These are phyloP conservation scores for Colletotrichum cereale DNA, from an alignment of 2,329 filamentous ascomycete species.

Conservation along the genomic window DNA sequence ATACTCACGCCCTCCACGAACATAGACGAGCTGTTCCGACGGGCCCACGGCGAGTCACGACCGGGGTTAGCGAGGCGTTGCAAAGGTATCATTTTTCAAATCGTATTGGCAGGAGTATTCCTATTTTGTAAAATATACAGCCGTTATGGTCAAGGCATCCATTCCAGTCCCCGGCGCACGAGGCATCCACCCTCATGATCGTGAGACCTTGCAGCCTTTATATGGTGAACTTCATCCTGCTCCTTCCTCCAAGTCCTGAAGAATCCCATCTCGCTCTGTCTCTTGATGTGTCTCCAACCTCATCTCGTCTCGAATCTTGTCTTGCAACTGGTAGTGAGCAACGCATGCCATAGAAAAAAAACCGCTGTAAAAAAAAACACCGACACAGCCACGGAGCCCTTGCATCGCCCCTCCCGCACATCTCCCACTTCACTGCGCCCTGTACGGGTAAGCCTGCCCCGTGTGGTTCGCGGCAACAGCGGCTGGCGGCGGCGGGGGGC, in stretches of 20 bases:
- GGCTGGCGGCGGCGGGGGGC: conserved; percentile 57
- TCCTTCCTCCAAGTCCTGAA: not conserved
- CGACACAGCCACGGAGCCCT: conserved; percentile 23
- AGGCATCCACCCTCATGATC: conserved; percentile 16
- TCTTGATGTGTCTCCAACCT: not conserved
- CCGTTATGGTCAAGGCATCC: conserved; percentile 9
- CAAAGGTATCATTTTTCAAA: conserved; percentile 22
- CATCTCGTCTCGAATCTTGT: conserved; percentile 10
- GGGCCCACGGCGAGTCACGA: not conserved
- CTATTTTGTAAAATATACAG: conserved; percentile 27
- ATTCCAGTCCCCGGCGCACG: conserved; percentile 10
- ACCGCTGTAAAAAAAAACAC: conserved; percentile 11
- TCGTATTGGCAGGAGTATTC: conserved; percentile 6
- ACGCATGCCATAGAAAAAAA: not conserved
- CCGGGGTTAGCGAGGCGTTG: conserved; percentile 24
- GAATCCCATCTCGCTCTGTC: not conserved
- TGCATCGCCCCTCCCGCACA: conserved; percentile 16
- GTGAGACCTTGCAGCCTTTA: not conserved
- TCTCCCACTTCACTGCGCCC: conserved; percentile 38
- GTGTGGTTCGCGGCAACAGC: conserved; percentile 48
- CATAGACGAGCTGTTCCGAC: not conserved
- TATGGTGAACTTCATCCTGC: not conserved
- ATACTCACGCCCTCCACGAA: conserved; percentile 21
- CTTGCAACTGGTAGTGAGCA: conserved; percentile 23
- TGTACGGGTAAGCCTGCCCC: conserved; percentile 50